Percentiles rank a stretch among this genome's conserved stretches.
Evolutionary conservation across 139 green algal genomes (phyloP).

Genomic region (Micractinium conductrix): DNA sequence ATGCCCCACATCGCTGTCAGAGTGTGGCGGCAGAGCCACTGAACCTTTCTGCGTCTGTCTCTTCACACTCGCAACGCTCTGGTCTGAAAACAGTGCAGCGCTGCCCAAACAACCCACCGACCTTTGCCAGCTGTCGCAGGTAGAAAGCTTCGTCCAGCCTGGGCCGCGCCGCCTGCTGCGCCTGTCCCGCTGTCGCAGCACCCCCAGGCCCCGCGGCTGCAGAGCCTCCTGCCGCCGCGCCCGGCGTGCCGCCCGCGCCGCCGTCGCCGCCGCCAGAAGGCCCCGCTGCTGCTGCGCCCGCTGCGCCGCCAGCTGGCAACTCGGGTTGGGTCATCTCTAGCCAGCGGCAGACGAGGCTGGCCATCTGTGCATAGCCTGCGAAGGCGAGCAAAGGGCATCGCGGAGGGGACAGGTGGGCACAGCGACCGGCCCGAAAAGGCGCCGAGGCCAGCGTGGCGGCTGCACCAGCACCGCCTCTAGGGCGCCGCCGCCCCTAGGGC

Average conservation of each 20-base stretch:
- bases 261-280: background rate
- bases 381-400: too few species aligned
- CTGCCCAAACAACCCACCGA: background rate
- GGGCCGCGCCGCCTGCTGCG: background rate
- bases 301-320: background rate
- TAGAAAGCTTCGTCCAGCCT: conserved; percentile 55
- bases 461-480: too few species aligned
- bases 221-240: background rate
- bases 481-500: too few species aligned
- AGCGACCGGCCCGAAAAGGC: too few species aligned
- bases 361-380: conserved; percentile 78
- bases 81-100: too few species aligned
- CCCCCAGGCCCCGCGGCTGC: background rate
- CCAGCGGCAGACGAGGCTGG: conserved; percentile 65
- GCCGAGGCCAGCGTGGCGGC: too few species aligned
- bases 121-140: conserved; percentile 63
- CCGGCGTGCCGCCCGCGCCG: background rate
- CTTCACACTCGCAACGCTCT: too few species aligned
- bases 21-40: too few species aligned
- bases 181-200: background rate
- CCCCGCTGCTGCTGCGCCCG: background rate
- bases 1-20: too few species aligned
- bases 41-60: too few species aligned
- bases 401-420: too few species aligned
- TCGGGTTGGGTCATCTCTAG: conserved; percentile 43